Conservation (phyloP, 805 yeast species). For the Sporopachydermia quercuum region DNA sequence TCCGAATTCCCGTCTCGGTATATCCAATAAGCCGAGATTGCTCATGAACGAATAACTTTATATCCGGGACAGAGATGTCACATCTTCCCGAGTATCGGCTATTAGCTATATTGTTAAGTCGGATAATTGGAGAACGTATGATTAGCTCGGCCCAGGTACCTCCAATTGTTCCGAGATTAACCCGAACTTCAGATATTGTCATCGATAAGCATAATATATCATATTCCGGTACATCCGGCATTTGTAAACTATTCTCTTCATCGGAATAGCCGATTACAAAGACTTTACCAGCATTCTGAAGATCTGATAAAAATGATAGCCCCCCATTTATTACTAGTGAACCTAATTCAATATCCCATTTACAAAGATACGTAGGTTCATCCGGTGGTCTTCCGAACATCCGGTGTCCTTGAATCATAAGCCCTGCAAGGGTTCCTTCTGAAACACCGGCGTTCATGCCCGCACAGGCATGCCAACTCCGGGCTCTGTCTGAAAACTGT, state of each 20-base stretch:
- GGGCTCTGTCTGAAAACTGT: neutral
- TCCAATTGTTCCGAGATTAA: conserved; percentile 19
- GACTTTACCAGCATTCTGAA: conserved; percentile 28
- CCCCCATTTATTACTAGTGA: conserved; percentile 36
- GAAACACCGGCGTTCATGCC: conserved; percentile 17
- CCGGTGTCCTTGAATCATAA: conserved; percentile 70
- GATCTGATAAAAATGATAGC: conserved; percentile 28
- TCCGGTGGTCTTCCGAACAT: conserved; percentile 86
- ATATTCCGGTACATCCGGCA: conserved; percentile 37
- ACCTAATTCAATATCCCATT: conserved; percentile 77
- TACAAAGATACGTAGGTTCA: conserved; percentile 78
- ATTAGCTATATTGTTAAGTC: conserved; percentile 58
- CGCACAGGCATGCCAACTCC: neutral
- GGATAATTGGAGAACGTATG: conserved; percentile 13
- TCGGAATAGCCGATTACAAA: conserved; percentile 56
- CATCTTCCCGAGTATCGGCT: conserved; percentile 42
- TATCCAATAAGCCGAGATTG: conserved; percentile 20
- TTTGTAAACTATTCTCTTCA: conserved; percentile 56
- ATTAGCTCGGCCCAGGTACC: conserved; percentile 13
- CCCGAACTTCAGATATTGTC: conserved; percentile 26
- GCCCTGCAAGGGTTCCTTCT: conserved; percentile 41
- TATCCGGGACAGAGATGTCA: conserved; percentile 32
- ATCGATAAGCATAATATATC: conserved; percentile 61
- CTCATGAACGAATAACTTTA: conserved; percentile 21
- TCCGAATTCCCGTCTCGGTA: conserved; percentile 39